Evolutionary conservation across 2,329 filamentous ascomycete species (phyloP).

Genomic region (Cladophialophora chaetospira): DNA sequence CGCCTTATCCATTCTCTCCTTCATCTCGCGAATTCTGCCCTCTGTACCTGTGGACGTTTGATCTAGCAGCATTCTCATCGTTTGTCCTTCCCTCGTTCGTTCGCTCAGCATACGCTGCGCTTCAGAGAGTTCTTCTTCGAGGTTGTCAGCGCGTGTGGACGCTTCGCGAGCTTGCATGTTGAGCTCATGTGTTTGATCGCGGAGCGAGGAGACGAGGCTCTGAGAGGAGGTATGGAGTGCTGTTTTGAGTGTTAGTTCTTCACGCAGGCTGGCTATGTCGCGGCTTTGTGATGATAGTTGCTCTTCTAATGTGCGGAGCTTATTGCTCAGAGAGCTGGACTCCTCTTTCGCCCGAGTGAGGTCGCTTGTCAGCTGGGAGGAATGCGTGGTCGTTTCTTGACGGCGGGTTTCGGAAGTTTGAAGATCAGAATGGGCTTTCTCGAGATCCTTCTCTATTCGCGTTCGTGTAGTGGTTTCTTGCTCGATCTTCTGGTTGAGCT

Average conservation of each 20-base stretch:
- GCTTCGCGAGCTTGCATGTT: conserved; percentile 89
- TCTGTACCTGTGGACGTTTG: conserved; percentile 86
- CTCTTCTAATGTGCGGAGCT: conserved; percentile 72
- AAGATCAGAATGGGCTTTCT: conserved; percentile 73
- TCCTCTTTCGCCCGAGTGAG: conserved; percentile 74
- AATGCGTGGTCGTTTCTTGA: conserved; percentile 71
- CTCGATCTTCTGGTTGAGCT: conserved; percentile 74
- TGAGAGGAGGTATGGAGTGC: conserved; percentile 86
- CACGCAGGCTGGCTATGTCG: conserved; percentile 68
- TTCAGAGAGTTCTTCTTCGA: conserved; percentile 91
- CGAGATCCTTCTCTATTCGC: conserved; percentile 77
- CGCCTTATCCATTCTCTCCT: conserved; percentile 81
- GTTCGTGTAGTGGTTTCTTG: conserved; percentile 71
- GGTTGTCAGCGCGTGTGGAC: conserved; percentile 74
- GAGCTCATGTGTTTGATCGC: conserved; percentile 86
- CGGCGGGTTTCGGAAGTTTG: conserved; percentile 77
- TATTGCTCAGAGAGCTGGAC: conserved; percentile 56
- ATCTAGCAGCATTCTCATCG: conserved; percentile 83
- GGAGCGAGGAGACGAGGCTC: conserved; percentile 85
- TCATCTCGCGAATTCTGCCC: conserved; percentile 81
- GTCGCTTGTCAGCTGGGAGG: conserved; percentile 71
- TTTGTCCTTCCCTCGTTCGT: conserved; percentile 87
- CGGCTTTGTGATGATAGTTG: conserved; percentile 68
- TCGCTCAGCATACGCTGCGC: conserved; percentile 83
- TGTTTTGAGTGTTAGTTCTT: conserved; percentile 80